A percentile compares a stretch with the other conserved stretches of the same genome.
These are phyloP conservation scores for Tuber calosporum DNA, from an alignment of 495 filamentous ascomycete genomes.

Conservation along the genomic window DNA sequence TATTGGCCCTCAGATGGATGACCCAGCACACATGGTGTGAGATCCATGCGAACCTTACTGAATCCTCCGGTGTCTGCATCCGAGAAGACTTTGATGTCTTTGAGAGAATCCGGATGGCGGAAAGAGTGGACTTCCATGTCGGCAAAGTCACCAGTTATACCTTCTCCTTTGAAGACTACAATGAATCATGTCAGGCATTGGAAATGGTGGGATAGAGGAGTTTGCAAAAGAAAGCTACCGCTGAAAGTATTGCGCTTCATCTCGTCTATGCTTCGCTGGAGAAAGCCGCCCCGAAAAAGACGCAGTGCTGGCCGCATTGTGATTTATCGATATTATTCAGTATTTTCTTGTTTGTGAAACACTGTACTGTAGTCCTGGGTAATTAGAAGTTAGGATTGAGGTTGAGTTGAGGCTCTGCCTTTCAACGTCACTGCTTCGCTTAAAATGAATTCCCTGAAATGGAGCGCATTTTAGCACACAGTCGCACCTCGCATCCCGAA, in stretches of 20 bases:
- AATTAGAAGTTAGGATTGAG: constrained; percentile 6
- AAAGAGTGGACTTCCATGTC: constrained; percentile 60
- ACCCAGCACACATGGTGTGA: constrained; percentile 46
- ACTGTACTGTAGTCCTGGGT: neutral
- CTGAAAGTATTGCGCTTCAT: constrained; percentile 54
- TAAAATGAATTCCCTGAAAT: neutral
- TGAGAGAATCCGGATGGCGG: constrained; percentile 54
- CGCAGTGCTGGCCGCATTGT: constrained; percentile 33
- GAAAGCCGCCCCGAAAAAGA: constrained; percentile 48
- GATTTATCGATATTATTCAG: neutral
- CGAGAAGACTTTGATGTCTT: constrained; percentile 72
- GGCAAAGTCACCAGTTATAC: constrained; percentile 50
- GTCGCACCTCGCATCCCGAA: too few species aligned
- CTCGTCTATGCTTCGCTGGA: constrained; percentile 59
- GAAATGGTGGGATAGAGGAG: neutral
- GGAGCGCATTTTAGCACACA: neutral
- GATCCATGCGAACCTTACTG: constrained; percentile 66
- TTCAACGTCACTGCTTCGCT: neutral
- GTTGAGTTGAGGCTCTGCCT: constrained; percentile 5
- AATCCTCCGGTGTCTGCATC: constrained; percentile 81
- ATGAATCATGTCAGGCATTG: constrained; percentile 28
- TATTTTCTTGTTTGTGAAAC: constrained; percentile 12
- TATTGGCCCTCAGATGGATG: constrained; percentile 41
- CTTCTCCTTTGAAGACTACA: constrained; percentile 48
- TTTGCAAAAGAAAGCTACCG: constrained; percentile 45